phyloP scores from a whole-genome alignment of 345 rosid genomes.

The Camelina sativa region DNA sequence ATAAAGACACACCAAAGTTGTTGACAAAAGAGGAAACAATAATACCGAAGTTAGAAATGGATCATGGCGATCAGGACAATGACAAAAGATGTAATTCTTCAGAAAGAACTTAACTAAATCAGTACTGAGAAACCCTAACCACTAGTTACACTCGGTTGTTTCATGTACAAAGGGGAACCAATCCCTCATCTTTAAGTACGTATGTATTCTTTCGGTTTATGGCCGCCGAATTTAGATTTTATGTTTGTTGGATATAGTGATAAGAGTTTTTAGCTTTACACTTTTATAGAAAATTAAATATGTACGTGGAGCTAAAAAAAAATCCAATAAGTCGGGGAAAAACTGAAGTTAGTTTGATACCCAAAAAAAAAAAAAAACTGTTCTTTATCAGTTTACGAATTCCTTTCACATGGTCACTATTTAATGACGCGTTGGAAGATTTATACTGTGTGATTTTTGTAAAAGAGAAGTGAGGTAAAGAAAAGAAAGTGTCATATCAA shows the following conservation, averaged over 20 bases:
- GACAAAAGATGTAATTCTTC: constrained; percentile 27
- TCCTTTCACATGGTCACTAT: background rate
- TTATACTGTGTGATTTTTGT: background rate
- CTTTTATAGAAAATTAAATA: background rate
- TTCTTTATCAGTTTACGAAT: background rate
- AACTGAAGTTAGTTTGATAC: background rate
- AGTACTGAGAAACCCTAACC: constrained; percentile 42
- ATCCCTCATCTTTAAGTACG: background rate
- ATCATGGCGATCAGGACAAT: constrained; percentile 20
- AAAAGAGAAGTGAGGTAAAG: constrained; percentile 10
- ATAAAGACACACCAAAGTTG: constrained; percentile 25
- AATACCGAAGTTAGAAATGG: constrained; percentile 9
- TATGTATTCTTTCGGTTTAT: background rate
- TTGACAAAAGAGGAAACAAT: background rate
- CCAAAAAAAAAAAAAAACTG: no score
- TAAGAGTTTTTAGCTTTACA: background rate
- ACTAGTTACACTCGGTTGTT: constrained; percentile 30
- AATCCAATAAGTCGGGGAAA: background rate
- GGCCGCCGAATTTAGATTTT: background rate
- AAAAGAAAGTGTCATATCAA: constrained; percentile 40
- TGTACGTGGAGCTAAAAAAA: background rate
- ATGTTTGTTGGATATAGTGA: background rate
- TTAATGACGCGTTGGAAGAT: constrained; percentile 3
- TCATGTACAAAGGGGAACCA: constrained; percentile 10
- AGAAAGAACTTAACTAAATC: constrained; percentile 31